Conservation (phyloP, 2,329 filamentous ascomycete species). For the Ascochyta pisi region DNA sequence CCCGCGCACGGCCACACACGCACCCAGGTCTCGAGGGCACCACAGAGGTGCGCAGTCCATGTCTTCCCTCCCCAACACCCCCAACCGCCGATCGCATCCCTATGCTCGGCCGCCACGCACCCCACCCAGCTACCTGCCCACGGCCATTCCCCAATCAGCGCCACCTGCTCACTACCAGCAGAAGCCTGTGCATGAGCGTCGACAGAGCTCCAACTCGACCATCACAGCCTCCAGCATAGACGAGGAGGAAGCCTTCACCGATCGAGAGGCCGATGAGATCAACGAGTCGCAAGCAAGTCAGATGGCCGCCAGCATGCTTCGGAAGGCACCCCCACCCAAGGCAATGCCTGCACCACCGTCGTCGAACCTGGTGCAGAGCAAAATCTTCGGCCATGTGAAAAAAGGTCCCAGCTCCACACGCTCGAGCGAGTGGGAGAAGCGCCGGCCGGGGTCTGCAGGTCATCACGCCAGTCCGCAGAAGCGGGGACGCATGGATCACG, state of each 20-base stretch:
- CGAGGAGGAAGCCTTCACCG: constrained; percentile 60
- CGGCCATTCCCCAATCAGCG: constrained; percentile 51
- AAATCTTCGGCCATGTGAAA: constrained; percentile 67
- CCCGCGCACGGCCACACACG: constrained; percentile 59
- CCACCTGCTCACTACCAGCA: constrained; percentile 45
- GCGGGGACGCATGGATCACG: constrained; percentile 57
- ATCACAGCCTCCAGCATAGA: constrained; percentile 52
- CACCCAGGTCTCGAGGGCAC: constrained; percentile 66
- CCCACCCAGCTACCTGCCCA: constrained; percentile 43
- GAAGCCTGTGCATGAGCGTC: constrained; percentile 51
- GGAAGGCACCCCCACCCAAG: constrained; percentile 59
- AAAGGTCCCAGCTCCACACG: constrained; percentile 56
- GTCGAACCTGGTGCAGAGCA: constrained; percentile 60
- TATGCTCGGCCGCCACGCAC: constrained; percentile 64
- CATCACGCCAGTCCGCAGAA: constrained; percentile 52
- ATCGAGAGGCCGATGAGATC: constrained; percentile 71
- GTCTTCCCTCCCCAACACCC: constrained; percentile 83
- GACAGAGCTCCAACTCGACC: constrained; percentile 73
- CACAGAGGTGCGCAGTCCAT: constrained; percentile 80
- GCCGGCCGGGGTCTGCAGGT: constrained; percentile 35
- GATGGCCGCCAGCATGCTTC: constrained; percentile 76
- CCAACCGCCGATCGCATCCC: constrained; percentile 64
- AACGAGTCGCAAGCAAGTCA: constrained; percentile 79
- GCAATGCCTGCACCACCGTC: constrained; percentile 36
- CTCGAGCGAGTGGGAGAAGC: constrained; percentile 42